Percentiles rank a stretch among this genome's conserved stretches.
phyloP scores from a whole-genome alignment of 441 rosid genomes.

The Erodium moschatum region DNA sequence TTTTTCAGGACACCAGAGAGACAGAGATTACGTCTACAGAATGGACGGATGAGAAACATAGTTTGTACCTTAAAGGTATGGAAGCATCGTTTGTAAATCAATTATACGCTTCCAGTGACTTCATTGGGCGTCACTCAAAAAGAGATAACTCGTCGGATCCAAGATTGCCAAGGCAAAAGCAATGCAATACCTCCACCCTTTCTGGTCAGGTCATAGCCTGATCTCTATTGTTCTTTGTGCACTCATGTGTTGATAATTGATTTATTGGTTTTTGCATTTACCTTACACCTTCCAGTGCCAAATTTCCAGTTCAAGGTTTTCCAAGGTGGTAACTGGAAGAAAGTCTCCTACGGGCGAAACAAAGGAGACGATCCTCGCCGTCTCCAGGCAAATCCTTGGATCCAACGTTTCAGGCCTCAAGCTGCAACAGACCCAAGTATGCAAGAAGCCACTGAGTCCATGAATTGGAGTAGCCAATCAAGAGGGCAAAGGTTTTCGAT shows the following conservation, averaged over 20 bases:
- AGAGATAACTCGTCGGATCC: conserved; percentile 14
- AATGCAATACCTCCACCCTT: conserved; percentile 15
- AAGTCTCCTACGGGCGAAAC: conserved; percentile 32
- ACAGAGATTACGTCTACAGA: conserved; percentile 23
- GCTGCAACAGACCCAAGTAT: conserved; percentile 11
- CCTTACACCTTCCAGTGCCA: not conserved
- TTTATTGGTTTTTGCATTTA: conserved; percentile 1
- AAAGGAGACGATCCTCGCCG: conserved; percentile 18
- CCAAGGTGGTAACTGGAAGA: conserved; percentile 42
- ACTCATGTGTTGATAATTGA: not conserved
- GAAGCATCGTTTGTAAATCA: conserved; percentile 26
- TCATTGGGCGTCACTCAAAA: conserved; percentile 16
- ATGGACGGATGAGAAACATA: conserved; percentile 30
- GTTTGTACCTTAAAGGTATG: conserved; percentile 25
- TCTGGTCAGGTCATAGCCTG: conserved; percentile 35
- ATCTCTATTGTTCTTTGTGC: not conserved
- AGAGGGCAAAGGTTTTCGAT: conserved; percentile 21
- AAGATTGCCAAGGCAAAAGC: conserved; percentile 20
- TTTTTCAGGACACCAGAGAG: conserved; percentile 29
- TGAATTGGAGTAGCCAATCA: conserved; percentile 17
- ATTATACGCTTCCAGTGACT: conserved; percentile 22
- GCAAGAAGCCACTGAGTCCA: conserved; percentile 16
- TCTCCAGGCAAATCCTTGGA: conserved; percentile 39
- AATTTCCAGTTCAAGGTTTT: conserved; percentile 33
- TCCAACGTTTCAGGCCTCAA: conserved; percentile 36